Evolutionary conservation across 202 grass and related monocot species (phyloP), one percentile per base, ranked within the genome.

Genomic region (Alloteropsis angusta): DNA sequence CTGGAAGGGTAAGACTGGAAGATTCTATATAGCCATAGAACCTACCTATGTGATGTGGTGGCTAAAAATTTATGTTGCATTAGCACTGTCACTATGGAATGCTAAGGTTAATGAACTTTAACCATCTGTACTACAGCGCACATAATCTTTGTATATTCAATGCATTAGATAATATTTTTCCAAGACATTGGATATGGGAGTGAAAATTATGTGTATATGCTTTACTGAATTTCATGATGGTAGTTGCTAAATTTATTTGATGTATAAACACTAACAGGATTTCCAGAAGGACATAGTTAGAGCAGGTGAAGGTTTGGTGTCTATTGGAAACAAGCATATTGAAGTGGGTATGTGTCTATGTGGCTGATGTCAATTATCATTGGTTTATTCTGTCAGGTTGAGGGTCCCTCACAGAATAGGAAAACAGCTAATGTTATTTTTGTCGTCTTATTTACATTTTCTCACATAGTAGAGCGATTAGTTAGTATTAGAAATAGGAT

Each of bases 281-380:
- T 95, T 98, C 78, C 92, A 98, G 59, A 98, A 98, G 86, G 96
- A 98, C 77, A 90, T 95, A 77, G 92, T 80, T 74, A 76, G 92
- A 74, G 92, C 92, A 42, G 89, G 71, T 70, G 96, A 98, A 95
- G 92, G 79, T 8, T 87, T 89, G 75, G 77, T 92, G 52, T 80
- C 68, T 61, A 62, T 91, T 83, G 90, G 90, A 48, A 84, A 17
- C 83, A 98, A 72, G 60, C 92, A 98, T 75, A 60, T 89, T 87
- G 96, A 98, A 93, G 84, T 89, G 41, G 96, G 96, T 98, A 86
- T 67, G 85, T 88, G 35, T 85, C 89, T 98, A 84, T 71, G 73
- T 85, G 15, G 6, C 44, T 75, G 48, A 41, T 87, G 60, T 73
- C 39, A 37, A 42, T 34, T 84, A 45, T 75, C 54, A 4, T 74